Evolutionary conservation across 2,329 filamentous ascomycete genomes (phyloP).

Genomic region (Anthostomella pinea): DNA sequence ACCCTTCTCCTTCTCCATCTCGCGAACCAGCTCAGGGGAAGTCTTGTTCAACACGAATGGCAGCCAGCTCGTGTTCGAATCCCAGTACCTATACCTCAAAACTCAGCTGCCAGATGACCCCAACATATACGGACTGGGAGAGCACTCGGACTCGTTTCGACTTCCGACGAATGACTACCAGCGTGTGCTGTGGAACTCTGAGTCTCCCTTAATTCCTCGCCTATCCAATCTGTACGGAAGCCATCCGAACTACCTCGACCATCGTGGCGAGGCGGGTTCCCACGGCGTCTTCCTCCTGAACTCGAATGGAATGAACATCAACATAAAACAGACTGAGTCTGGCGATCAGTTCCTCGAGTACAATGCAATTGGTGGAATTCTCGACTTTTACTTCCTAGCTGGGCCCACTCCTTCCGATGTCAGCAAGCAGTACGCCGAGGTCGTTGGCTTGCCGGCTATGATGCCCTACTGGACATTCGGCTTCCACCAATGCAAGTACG

Average conservation of each 20-base stretch:
- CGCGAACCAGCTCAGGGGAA: conserved; percentile 37
- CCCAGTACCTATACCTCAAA: conserved; percentile 53
- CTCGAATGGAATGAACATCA: conserved; percentile 64
- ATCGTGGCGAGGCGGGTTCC: conserved; percentile 47
- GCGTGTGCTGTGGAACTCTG: conserved; percentile 58
- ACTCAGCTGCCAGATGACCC: conserved; percentile 56
- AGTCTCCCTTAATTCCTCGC: conserved; percentile 44
- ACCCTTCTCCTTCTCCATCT: conserved; percentile 68
- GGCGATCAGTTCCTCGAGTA: conserved; percentile 65
- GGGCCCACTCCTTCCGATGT: conserved; percentile 48
- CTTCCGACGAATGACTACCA: conserved; percentile 57
- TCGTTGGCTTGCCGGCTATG: conserved; percentile 49
- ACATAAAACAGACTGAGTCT: conserved; percentile 30
- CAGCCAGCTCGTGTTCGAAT: conserved; percentile 32
- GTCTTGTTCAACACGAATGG: conserved; percentile 56
- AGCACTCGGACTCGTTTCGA: conserved; percentile 58
- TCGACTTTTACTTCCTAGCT: conserved; percentile 57
- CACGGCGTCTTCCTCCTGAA: conserved; percentile 61
- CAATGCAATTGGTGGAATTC: conserved; percentile 62
- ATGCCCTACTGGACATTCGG: conserved; percentile 53
- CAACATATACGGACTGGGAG: conserved; percentile 62
- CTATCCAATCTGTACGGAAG: conserved; percentile 59
- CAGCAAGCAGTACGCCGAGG: conserved; percentile 45
- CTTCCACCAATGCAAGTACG: conserved; percentile 52
- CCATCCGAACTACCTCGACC: conserved; percentile 64